Conservation (phyloP, 495 filamentous ascomycete genomes). For the Tuber aestivum region DNA sequence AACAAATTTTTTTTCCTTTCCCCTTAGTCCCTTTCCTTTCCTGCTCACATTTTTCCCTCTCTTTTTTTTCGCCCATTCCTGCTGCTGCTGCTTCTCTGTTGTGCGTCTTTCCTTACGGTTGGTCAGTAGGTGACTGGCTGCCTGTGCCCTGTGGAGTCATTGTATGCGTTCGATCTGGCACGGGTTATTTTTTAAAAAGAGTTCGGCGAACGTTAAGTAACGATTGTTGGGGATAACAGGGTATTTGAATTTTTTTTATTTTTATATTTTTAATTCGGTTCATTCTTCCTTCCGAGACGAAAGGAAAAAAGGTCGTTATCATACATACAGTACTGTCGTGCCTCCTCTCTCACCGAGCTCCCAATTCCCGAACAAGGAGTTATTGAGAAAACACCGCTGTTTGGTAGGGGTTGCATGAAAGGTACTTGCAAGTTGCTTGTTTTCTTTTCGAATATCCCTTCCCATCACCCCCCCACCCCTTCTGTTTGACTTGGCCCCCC, state of each 20-base stretch:
- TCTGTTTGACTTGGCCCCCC: slow-evolving; percentile 1
- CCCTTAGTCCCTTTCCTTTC: not conserved
- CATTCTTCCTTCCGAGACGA: not conserved
- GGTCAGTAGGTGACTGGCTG: slow-evolving; percentile 6
- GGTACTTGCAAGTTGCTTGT: slow-evolving; percentile 22
- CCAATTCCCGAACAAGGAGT: not conserved
- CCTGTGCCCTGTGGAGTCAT: slow-evolving; percentile 1
- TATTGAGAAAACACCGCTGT: not conserved
- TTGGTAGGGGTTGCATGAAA: slow-evolving; percentile 19
- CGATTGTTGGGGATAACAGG: slow-evolving; percentile 20
- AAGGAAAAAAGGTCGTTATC: not conserved
- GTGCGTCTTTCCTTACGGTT: not conserved
- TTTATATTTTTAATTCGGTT: too few species aligned
- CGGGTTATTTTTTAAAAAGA: slow-evolving; percentile 20
- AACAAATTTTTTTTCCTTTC: slow-evolving; percentile 33
- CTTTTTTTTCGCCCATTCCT: not conserved
- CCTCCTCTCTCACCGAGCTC: not conserved
- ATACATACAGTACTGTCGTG: not conserved
- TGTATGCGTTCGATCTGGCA: slow-evolving; percentile 23
- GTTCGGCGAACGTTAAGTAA: slow-evolving; percentile 19
- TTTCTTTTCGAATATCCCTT: slow-evolving; percentile 13
- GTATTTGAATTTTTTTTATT: slow-evolving; percentile 1
- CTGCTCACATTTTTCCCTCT: slow-evolving; percentile 2
- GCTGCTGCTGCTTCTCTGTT: not conserved
- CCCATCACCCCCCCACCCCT: slow-evolving; percentile 15